Evolutionary conservation across 371 early-diverging fungal genomes (phyloP), one percentile per base, ranked within the genome.

Genomic region (Choanephora cucurbitarum): DNA sequence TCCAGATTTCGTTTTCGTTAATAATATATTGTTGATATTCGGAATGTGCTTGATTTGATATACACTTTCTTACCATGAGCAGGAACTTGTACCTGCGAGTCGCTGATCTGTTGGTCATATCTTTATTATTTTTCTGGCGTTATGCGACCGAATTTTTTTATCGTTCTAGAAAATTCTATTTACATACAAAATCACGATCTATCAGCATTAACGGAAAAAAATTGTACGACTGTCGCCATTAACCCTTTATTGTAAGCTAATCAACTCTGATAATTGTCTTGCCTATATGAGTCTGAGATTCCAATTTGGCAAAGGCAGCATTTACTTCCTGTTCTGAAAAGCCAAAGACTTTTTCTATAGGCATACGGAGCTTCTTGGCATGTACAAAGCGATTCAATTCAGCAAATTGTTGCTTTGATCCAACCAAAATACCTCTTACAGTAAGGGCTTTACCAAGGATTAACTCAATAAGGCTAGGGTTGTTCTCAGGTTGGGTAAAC

Each of bases 211-310:
- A 28, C 7, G 7, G n/a, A 28, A 28, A 7, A 7, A 28, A 28
- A 28, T 28, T 28, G 28, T 28, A 5, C 7, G 7, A 28, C 7
- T 3, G 7, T 28, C 5, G 28, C 3, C 7, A 28, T 5, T 28
- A 7, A 7, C 11, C 4, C 10, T 37, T 43, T 43, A 5, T 43
- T 43, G 8, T 18, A 21, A 53, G 18, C n/a, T 42, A 49, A 34
- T 57, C 57, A 8, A 63, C 17, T 11, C 44, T 34, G 32, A 66
- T 66, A 41, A 59, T 48, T 3, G 47, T 28, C 24, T 66, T 66
- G 33, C 66, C 66, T 44, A 66, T 19, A 23, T 66, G 58, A 14
- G 15, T 31, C 13, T 49, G 57, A 6, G 17, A 28, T 21, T 32
- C 15, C 19, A 63, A 3, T 13, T 58, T 24, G 11, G 32, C 28